Evolutionary conservation across 768 basidiomycete species (phyloP).

Genomic region (Strobilomyces echinocephalus): DNA sequence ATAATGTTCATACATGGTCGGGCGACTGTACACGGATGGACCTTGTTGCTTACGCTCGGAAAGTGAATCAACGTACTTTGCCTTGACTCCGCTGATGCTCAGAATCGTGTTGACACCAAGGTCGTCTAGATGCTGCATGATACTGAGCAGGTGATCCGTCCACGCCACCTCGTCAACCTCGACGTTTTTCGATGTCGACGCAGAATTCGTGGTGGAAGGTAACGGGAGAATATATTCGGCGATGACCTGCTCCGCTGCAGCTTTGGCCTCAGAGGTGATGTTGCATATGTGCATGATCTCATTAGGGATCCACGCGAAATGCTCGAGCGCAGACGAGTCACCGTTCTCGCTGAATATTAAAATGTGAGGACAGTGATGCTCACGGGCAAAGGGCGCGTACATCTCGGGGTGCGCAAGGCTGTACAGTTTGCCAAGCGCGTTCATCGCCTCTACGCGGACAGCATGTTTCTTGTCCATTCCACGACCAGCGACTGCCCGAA

Average conservation of each 20-base stretch:
- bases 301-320: constrained; percentile 93
- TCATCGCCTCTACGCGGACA: constrained; percentile 74
- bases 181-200: constrained; percentile 40
- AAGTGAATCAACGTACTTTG: constrained; percentile 38
- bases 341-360: constrained; percentile 62
- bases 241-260: constrained; percentile 61
- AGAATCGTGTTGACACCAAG: constrained; percentile 54
- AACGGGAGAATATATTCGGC: constrained; percentile 80
- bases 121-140: constrained; percentile 66
- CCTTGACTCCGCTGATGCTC: constrained; percentile 57
- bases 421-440: constrained; percentile 72
- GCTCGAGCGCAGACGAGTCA: constrained; percentile 62
- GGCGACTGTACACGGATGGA: constrained; percentile 46
- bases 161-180: constrained; percentile 78
- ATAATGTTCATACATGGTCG: constrained; percentile 65
- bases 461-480: constrained; percentile 76
- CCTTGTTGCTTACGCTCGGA: neutral
- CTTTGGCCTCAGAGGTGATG: constrained; percentile 55
- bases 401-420: constrained; percentile 84
- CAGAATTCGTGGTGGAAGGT: constrained; percentile 40
- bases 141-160: constrained; percentile 77
- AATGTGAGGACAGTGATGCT: constrained; percentile 4
- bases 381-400: constrained; percentile 42
- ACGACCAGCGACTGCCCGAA: constrained; percentile 64
- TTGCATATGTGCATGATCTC: constrained; percentile 55